Conservation (phyloP, 108 stramenopile species). For the Nannochloropsis gaditana region DNA sequence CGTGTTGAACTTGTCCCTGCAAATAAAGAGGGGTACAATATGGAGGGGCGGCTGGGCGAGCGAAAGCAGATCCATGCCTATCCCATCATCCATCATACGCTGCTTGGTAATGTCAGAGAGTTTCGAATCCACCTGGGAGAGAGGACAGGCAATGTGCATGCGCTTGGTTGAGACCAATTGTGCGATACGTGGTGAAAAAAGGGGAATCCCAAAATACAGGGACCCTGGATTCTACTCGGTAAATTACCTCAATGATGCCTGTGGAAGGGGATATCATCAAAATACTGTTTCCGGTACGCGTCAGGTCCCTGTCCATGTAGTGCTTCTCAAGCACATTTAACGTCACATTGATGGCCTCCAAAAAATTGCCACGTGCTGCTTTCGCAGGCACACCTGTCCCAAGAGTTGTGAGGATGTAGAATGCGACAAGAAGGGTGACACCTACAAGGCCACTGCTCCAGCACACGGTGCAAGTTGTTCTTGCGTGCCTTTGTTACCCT, state of each 20-base stretch:
- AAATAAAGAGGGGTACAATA: conserved; percentile 85
- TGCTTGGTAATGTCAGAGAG: conserved; percentile 92
- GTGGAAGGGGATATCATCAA: conserved; percentile 87
- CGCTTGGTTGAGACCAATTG: too few species aligned
- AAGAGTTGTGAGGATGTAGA: conserved; percentile 33
- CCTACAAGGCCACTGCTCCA: background rate
- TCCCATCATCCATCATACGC: conserved; percentile 99
- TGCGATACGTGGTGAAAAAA: too few species aligned
- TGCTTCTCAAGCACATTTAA: conserved; percentile 90
- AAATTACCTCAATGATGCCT: conserved; percentile 63
- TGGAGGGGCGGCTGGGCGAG: conserved; percentile 88
- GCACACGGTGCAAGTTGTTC: background rate
- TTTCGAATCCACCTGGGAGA: conserved; percentile 27
- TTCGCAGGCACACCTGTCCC: conserved; percentile 28
- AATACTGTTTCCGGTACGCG: conserved; percentile 85
- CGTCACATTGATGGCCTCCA: conserved; percentile 96
- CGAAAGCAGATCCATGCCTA: conserved; percentile 91
- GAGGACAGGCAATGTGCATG: background rate
- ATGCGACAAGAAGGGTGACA: background rate
- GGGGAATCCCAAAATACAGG: background rate
- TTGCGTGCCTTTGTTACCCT: background rate
- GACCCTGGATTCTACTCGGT: background rate
- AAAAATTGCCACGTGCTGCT: conserved; percentile 85
- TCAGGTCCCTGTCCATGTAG: conserved; percentile 86
- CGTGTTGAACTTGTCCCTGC: conserved; percentile 22